A percentile compares a stretch with the other conserved stretches of the same genome.
phyloP scores from a whole-genome alignment of 1,284 basidiomycete species.

The Pseudozyma sp. region DNA sequence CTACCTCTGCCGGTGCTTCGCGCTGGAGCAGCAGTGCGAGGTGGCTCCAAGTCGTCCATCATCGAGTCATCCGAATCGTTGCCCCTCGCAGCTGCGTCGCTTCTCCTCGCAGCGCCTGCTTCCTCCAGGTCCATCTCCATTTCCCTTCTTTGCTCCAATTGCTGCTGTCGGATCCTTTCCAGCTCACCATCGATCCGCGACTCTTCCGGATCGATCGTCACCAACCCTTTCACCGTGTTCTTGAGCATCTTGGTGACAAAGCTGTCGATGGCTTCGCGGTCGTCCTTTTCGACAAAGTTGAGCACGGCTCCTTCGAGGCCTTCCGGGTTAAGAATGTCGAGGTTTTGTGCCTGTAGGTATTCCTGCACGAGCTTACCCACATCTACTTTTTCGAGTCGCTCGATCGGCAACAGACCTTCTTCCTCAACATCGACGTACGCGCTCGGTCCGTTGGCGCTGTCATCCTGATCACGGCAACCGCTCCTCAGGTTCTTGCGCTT shows the following conservation, averaged over 20 bases:
- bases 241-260: constrained; percentile 56
- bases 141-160: constrained; percentile 22
- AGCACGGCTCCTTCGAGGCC: constrained; percentile 61
- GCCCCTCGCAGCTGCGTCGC: neutral
- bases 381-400: constrained; percentile 59
- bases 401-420: constrained; percentile 49
- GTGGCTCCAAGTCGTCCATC: constrained; percentile 49
- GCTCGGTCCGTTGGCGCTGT: constrained; percentile 10
- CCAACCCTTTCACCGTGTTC: constrained; percentile 44
- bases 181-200: constrained; percentile 46
- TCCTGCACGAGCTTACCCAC: constrained; percentile 60
- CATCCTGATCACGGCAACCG: constrained; percentile 17
- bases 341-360: constrained; percentile 57
- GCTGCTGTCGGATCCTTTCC: constrained; percentile 39
- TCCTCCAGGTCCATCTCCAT: constrained; percentile 30
- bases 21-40: constrained; percentile 3
- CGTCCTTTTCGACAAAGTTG: constrained; percentile 66
- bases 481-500: constrained; percentile 74
- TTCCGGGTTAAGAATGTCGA: constrained; percentile 60
- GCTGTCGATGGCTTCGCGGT: constrained; percentile 56
- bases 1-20: constrained; percentile 1
- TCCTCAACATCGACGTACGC: constrained; percentile 46
- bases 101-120: constrained; percentile 6
- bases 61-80: constrained; percentile 55
- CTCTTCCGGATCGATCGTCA: constrained; percentile 57